Base-by-base conservation (phyloP, 2,329 filamentous ascomycete species). In the Didymellaceae sp. region DNA sequence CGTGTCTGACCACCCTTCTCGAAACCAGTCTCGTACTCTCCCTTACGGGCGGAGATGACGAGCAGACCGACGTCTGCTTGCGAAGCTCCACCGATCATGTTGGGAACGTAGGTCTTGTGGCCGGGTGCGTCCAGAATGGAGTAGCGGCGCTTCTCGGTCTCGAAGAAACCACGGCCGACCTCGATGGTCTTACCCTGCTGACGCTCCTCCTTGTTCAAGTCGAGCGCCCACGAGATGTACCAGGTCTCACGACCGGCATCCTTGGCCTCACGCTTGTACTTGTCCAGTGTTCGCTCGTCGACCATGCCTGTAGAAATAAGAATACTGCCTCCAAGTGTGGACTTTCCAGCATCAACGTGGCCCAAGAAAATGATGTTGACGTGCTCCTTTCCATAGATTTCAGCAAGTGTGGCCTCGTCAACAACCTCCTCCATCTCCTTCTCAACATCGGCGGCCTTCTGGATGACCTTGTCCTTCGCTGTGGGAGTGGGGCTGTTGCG, bases 1-100 rank as follows among this genome's bases (percentile, higher is more conserved):
- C 94, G 86, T 45, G 94, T 99, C 76, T 99, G 94, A 28, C 94
- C 93, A 57, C 94, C 94, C 80, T 88, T 89, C 67, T 99, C 94
- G 73, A 99, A 99, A 40, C 94, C 94, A 25, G 94, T 97, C 78
- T 99, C 94, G 75, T 97, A 99, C 78, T 99, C 94, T 70, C 94
- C 94, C 81, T 97, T 97, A 69, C 94, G 88, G 32, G 94, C 91
- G 42, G 90, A 95, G 68, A 97, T 97, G 71, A 99, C 94, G 37
- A 99, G 82, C 64, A 97, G 90, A 72, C 94, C 94, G 24, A 99
- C 68, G 44, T 74, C 72, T 22, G 72, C 72, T 39, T 74, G 72
- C 10, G 70, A 92, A 24, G 91, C 91, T 72, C 91, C 91, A 63
- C 93, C 92, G 70, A 99, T 96, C 94, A 99, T 99, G 81, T 88